Conservation (phyloP, 805 yeast genomes). For the Saturnispora mendoncae region DNA sequence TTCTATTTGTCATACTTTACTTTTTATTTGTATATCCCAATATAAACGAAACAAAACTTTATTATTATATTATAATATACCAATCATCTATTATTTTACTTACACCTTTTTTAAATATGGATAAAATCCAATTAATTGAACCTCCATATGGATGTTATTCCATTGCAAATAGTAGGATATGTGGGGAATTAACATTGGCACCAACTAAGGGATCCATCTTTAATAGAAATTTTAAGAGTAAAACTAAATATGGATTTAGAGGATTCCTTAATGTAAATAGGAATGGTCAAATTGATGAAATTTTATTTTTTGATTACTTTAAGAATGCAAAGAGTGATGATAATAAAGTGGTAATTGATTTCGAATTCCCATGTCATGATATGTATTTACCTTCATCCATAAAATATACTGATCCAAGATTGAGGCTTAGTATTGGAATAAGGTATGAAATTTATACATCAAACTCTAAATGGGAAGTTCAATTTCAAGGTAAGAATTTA, state of each 20-base stretch:
- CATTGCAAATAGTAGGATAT: slow-evolving; percentile 1
- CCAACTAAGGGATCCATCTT: background rate
- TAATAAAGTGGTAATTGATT: background rate
- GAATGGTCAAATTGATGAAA: slow-evolving; percentile 4
- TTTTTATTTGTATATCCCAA: too few relatives aligned
- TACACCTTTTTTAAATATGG: background rate
- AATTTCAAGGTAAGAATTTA: slow-evolving; percentile 5
- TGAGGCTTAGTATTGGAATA: slow-evolving; percentile 2
- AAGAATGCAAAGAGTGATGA: background rate
- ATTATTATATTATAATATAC: too few relatives aligned
- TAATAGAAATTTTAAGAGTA: background rate
- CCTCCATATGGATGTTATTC: slow-evolving; percentile 1
- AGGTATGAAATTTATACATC: slow-evolving; percentile 1
- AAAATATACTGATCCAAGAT: slow-evolving; percentile 3
- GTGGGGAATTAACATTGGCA: background rate
- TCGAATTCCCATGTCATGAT: slow-evolving; percentile 9
- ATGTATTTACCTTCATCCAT: slow-evolving; percentile 7
- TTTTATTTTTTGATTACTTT: slow-evolving; percentile 6
- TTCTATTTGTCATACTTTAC: too few relatives aligned
- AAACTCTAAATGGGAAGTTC: background rate
- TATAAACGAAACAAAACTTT: too few relatives aligned
- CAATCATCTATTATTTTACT: background rate
- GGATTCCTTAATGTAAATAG: slow-evolving; percentile 1
- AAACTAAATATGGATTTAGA: slow-evolving; percentile 1
- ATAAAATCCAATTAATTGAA: background rate